These are phyloP conservation scores for Cytospora schulzeri DNA, from an alignment of 2,329 filamentous ascomycete species.

Conservation along the genomic window DNA sequence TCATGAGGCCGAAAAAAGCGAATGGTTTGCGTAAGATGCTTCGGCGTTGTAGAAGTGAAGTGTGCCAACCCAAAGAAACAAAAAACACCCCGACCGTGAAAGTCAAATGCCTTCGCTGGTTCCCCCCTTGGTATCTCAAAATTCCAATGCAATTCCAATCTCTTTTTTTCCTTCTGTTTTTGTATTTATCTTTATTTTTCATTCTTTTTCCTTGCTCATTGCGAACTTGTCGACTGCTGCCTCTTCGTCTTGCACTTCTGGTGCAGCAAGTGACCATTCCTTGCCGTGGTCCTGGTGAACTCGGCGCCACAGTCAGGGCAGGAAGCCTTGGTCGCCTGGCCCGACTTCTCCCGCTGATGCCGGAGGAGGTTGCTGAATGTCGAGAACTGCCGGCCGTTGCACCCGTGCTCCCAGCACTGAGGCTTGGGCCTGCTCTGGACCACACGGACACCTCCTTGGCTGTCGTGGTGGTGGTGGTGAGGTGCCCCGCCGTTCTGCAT, in stretches of 20 bases:
- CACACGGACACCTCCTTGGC: conserved; percentile 60
- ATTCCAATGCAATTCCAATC: conserved; percentile 16
- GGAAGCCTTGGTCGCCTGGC: conserved; percentile 82
- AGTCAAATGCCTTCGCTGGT: conserved; percentile 13
- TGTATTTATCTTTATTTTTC: not conserved
- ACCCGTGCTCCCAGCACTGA: conserved; percentile 96
- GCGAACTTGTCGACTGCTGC: conserved; percentile 55
- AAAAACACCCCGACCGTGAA: conserved; percentile 12
- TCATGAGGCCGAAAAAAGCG: conserved; percentile 7
- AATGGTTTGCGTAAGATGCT: conserved; percentile 11
- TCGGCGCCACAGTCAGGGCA: conserved; percentile 92
- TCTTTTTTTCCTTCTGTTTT: conserved; percentile 1
- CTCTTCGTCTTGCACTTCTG: conserved; percentile 77
- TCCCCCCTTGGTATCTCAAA: conserved; percentile 25
- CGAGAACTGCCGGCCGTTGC: conserved; percentile 92
- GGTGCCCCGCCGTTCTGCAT: conserved; percentile 31
- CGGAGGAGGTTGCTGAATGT: conserved; percentile 93
- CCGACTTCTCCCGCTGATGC: conserved; percentile 93
- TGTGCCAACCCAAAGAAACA: not conserved
- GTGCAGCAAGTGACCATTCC: conserved; percentile 82
- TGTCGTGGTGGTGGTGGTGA: conserved; percentile 40
- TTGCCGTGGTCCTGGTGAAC: conserved; percentile 84
- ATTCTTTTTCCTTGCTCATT: conserved; percentile 5
- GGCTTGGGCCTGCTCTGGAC: conserved; percentile 84
- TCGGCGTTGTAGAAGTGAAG: conserved; percentile 9